Percentiles rank a stretch among this genome's conserved stretches.
Conservation (phyloP, 2,329 filamentous ascomycete genomes). For the Cercospora janseana region DNA sequence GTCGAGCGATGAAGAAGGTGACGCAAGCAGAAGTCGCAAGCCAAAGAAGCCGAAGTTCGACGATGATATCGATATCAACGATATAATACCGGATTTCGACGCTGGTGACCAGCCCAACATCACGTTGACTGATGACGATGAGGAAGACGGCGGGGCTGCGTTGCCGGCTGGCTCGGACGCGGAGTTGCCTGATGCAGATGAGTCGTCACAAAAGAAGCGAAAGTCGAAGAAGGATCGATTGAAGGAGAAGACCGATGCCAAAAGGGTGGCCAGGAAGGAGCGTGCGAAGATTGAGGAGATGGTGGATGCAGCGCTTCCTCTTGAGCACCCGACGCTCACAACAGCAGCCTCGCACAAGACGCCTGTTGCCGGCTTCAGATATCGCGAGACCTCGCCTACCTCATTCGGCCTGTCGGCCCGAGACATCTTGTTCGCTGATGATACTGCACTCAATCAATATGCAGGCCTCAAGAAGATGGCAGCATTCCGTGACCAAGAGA, state of each 20-base stretch:
- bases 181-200: constrained; percentile 44
- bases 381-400: constrained; percentile 88
- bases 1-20: constrained; percentile 44
- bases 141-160: constrained; percentile 36
- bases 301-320: constrained; percentile 75
- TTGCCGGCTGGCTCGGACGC: constrained; percentile 34
- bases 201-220: constrained; percentile 37
- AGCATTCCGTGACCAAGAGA: constrained; percentile 79
- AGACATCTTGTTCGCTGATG: constrained; percentile 88
- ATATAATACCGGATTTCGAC: constrained; percentile 82
- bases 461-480: constrained; percentile 94
- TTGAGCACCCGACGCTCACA: constrained; percentile 62
- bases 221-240: constrained; percentile 44
- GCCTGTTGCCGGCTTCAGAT: constrained; percentile 66
- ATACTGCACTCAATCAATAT: constrained; percentile 82
- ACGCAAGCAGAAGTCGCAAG: constrained; percentile 53
- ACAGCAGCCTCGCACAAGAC: constrained; percentile 47
- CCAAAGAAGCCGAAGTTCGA: constrained; percentile 88
- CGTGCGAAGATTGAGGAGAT: constrained; percentile 80
- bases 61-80: constrained; percentile 95
- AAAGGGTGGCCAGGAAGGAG: constrained; percentile 76
- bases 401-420: constrained; percentile 84
- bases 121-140: constrained; percentile 56
- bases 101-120: constrained; percentile 56
- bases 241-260: constrained; percentile 52